Evolutionary conservation across 2,329 filamentous ascomycete genomes (phyloP), one percentile per base, ranked within the genome.

Genomic region (Malbranchea cinnamomea): DNA sequence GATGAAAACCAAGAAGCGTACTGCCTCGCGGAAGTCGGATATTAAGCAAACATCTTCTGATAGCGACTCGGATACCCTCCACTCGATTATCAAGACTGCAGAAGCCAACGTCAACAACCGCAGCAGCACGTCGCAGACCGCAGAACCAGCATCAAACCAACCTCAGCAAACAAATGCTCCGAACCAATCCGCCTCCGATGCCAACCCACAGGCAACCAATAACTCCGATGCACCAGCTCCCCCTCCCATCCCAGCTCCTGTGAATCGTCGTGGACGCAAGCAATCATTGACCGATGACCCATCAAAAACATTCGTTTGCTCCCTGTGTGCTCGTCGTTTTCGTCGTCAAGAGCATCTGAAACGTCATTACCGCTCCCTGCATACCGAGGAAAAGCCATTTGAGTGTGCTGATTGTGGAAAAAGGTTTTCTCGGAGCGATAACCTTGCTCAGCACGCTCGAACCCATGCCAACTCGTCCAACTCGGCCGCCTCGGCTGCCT

Each of bases 331-430:
- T 48, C 84, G 89, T 41, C 82, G 89, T 37, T 98, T 98, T 78
- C 80, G 89, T 39, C 82, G 89, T 39, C 89, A 98, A 60, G 89
- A 98, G 59, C 89, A 98, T 52, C 73, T 98, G 37, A 98, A 98
- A 74, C 81, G 89, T 39, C 89, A 98, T 66, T 93, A 93, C 67
- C 78, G 89, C 45, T 95, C 89, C 35, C 82, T 98, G 27, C 89
- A 98, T 67, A 98, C 89, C 1, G 78, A 92, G 51, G 89, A 95
- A 54, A 98, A 95, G 74, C 89, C 89, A 4, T 98, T 95, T 48
- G 83, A 92, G 62, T 98, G 89, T 67, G 72, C 75, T 42, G 87
- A 98, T 62, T 98, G 89, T 50, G 87, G 89, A 46, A 98, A 98
- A 78, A 94, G 92, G 67, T 98, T 95, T 63, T 95, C 87, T 12